A percentile compares a stretch with the other conserved stretches of the same genome.
Evolutionary conservation across 2,329 filamentous ascomycete genomes (phyloP).

Genomic region (Botrytis hyacinthi): DNA sequence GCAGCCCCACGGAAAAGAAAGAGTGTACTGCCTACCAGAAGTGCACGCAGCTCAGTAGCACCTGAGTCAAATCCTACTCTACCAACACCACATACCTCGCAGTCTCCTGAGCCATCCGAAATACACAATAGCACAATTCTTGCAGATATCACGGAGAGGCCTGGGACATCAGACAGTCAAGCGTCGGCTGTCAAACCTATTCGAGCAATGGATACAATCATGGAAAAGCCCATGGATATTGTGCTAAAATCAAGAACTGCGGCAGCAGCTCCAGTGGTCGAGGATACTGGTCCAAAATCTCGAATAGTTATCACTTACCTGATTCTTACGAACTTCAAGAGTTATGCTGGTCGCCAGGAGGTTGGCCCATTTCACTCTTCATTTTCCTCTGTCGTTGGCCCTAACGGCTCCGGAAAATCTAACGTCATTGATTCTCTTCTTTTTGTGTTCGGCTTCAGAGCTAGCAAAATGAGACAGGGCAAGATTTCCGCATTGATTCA

Average conservation of each 20-base stretch:
- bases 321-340: constrained; percentile 96
- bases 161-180: constrained; percentile 48
- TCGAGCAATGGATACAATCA: constrained; percentile 70
- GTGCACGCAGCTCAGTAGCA: constrained; percentile 35
- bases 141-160: constrained; percentile 69
- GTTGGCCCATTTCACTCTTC: constrained; percentile 96
- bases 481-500: constrained; percentile 98
- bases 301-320: constrained; percentile 92
- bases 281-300: constrained; percentile 74
- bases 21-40: constrained; percentile 46
- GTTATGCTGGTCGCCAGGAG: constrained; percentile 91
- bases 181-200: constrained; percentile 64
- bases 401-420: constrained; percentile 96
- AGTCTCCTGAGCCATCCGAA: constrained; percentile 55
- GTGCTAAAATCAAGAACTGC: constrained; percentile 79
- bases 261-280: constrained; percentile 62
- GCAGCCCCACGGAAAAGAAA: constrained; percentile 66
- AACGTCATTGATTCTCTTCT: constrained; percentile 98
- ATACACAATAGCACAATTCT: constrained; percentile 56
- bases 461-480: constrained; percentile 98
- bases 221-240: constrained; percentile 93
- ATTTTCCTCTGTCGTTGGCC: constrained; percentile 96
- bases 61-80: constrained; percentile 39
- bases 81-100: constrained; percentile 54
- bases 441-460: constrained; percentile 98